Base-by-base conservation (phyloP, 2,329 filamentous ascomycete genomes). In the Fonsecaea multimorphosa region DNA sequence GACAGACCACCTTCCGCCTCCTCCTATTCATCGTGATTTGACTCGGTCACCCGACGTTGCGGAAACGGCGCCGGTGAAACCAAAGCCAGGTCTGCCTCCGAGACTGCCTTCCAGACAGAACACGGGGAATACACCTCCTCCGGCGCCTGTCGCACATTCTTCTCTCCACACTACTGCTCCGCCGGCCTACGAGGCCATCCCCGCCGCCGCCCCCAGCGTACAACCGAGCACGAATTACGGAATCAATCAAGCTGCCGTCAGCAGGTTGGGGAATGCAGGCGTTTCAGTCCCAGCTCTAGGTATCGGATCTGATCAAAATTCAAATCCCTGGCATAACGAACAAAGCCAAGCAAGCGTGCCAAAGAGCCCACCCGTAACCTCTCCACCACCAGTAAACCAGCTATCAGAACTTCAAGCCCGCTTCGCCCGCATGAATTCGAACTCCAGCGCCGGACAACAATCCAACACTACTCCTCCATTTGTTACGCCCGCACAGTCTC, bases 261-360 rank as follows among this genome's bases (percentile, higher is more conserved):
- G 80, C 64, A 85, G 91, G 49, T 82, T 97, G 8, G 86, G 88
- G 11, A 85, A 87, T 40, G 89, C 91, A 0, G 93, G 93, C 0
- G 83, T 97, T 5, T 91, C 89, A 0, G 91, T 97, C 0, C 89
- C 92, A 0, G 90, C 85, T 0, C 81, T 97, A 3, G 90, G 90
- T 4, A 96, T 96, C 67, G 88, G 87, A 2, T 52, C 53, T 3
- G 70, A 71, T 59, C 40, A 49, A 4, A 19, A 58, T 14, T 63
- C 64, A 22, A 70, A 71, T 56, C 66, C 72, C 16, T 67, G 67
- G 61, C 65, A 64, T 34, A 74, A 64, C 38, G 54, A 78, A 70
- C 63, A 72, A 74, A 65, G 76, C 75, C 57, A 74, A 72, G 51
- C 72, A 74, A 49, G 73, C 73, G 38, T 70, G 70, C 31, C 74